phyloP scores from a whole-genome alignment of 192 early-diverging fungal species.

The Backusella circina region DNA sequence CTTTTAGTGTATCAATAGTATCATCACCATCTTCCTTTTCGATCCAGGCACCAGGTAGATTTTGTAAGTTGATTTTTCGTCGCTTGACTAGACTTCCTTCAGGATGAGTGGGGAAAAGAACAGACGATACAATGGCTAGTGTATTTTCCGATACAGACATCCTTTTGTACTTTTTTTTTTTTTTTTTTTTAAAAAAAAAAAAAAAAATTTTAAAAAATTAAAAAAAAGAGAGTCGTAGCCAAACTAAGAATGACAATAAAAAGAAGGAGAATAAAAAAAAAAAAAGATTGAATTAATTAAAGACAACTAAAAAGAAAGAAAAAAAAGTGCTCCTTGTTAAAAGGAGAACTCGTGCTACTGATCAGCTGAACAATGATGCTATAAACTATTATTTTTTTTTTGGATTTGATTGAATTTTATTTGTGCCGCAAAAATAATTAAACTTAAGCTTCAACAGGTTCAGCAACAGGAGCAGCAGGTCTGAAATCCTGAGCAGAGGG shows the following conservation, averaged over 20 bases:
- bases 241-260: background rate
- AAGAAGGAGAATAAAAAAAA: background rate
- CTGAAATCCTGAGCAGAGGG: slow-evolving; percentile 64
- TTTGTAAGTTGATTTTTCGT: background rate
- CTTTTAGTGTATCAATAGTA: slow-evolving; percentile 2
- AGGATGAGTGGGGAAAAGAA: background rate
- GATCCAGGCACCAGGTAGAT: slow-evolving; percentile 12
- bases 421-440: background rate
- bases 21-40: background rate
- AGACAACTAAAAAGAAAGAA: background rate
- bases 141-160: slow-evolving; percentile 2
- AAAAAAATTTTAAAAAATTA: too few relatives aligned
- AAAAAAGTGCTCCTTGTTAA: background rate
- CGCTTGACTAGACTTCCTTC: background rate
- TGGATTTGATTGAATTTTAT: background rate
- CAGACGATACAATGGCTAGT: background rate
- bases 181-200: too few relatives aligned
- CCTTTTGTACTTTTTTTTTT: background rate
- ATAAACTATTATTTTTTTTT: background rate
- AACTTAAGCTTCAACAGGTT: slow-evolving; percentile 16
- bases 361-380: slow-evolving; percentile 2
- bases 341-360: background rate
- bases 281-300: background rate
- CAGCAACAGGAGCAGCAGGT: slow-evolving; percentile 24
- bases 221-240: background rate